Evolutionary conservation across 75 land plant genomes (phyloP), one percentile per base, ranked within the genome.

Genomic region (Pinus tabuliformis): DNA sequence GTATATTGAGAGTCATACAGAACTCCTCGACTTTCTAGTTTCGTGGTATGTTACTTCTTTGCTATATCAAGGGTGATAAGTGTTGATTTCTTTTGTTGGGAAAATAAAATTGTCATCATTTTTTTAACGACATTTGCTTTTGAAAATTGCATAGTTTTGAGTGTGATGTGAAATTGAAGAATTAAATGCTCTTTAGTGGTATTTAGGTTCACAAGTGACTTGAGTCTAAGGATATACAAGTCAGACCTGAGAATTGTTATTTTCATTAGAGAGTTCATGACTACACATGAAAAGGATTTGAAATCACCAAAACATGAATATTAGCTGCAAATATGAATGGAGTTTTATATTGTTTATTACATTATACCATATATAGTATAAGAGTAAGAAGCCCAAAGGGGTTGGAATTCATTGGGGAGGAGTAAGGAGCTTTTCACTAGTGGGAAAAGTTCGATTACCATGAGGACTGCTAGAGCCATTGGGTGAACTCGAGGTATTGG

Each of bases 11-110:
- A 85, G 80, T 42, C 93, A 94, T 83, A 21, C 83, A 16, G 93
- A 97, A 71, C 89, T 97, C 11, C 81, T 97, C 12, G 99, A 92
- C 79, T 92, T 87, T 78, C 99, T 97, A 63, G 92, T 94, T 59
- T 85, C 83, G 3, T 92, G 99, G 97, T 94, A 83, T 78, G 81
- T 59, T 65, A 8, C 54, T 24, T 74, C 6, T 58, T 21, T 66
- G 37, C 15, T 72, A 42, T 73, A 66, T 24, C 9, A 37, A 8
- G 1, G 11, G 20, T 66, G 71, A 20, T 39, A 21, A 37, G n/a
- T 18, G 37, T 66, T 39, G 21, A 8, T 66, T 66, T 66, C 6
- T 37, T 68, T 68, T 3, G n/a, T 39, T 8, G 37, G 64, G 26
- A 26, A 62, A 22, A 62, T 62, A 62, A 28, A 1, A 28, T 24